Base-by-base conservation (phyloP, 352 stramenopile species). In the Globisporangium uncinulatum region DNA sequence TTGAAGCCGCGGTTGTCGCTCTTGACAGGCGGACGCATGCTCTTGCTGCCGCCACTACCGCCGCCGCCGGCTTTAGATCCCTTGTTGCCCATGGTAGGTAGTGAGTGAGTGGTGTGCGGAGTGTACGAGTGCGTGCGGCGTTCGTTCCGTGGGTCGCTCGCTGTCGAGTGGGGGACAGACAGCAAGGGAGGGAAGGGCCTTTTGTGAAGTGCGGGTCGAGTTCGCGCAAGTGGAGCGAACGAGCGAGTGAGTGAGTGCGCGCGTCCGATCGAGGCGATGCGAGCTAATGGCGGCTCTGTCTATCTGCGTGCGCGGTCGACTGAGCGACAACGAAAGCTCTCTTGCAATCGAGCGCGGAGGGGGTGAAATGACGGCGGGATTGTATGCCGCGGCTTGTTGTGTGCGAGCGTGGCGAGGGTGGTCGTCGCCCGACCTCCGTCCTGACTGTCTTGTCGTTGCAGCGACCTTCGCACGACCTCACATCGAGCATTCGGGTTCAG, bases 1-100 rank as follows among this genome's bases (percentile, higher is more conserved):
- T 89, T 90, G 66, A 89, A 88, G 63, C 76, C 76, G 64, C 83
- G 78, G 67, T 77, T 85, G 69, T 90, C 83, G 75, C 83, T 92
- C 79, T 92, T 90, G 57, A 90, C 84, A 19, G 80, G 83, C 57
- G 81, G 80, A 15, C 81, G 80, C 45, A 83, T 64, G 56, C 71
- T 78, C 57, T 74, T 76, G 60, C 73, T 65, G 61, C 78, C 80
- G 58, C 73, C 65, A 59, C 78, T 78, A 55, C 71, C 69, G 54
- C 82, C 79, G 9, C 46, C 46, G 24, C 24, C 24, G 43, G 43
- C 62, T 92, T 92, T 59, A 29, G 83, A 92, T 67, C 76, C 79
- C 61, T 90, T 92, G 76, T 92, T 92, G 57, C 83, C 83, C 83
- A 92, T 92, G 41, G 4, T 73, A 49, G 39, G n/a, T 21, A 41